These are phyloP conservation scores for Zea mays DNA, from an alignment of 176 grass and related monocot species.

Conservation along the genomic window Zm-B73-REFERENCE-NAM-5.0 NC_050096.1:5488001-5488500, in stretches of 20 bases:
- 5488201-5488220: conserved; percentile 85
- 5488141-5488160: conserved; percentile 72
- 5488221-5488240: conserved; percentile 67
- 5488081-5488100: conserved; percentile 80
- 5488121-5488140: conserved; percentile 62
- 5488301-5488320: conserved; percentile 16
- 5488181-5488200: conserved; percentile 69
- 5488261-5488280: conserved; percentile 32
- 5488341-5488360: conserved; percentile 32
- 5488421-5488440: too few species aligned
- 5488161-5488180: conserved; percentile 64
- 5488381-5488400: too few species aligned
- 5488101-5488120: conserved; percentile 64
- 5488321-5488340: not conserved
- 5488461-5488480: too few species aligned
- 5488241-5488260: conserved; percentile 14
- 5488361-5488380: conserved; percentile 50
- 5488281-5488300: conserved; percentile 44
- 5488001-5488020: conserved; percentile 75
- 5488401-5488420: too few species aligned
- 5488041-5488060: conserved; percentile 91
- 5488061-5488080: conserved; percentile 79
- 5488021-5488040: conserved; percentile 87
- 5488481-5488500: conserved; percentile 11
- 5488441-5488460: too few species aligned